phyloP scores from a whole-genome alignment of 1,139 yeast genomes.

The Debaryomyces udenii region DNA sequence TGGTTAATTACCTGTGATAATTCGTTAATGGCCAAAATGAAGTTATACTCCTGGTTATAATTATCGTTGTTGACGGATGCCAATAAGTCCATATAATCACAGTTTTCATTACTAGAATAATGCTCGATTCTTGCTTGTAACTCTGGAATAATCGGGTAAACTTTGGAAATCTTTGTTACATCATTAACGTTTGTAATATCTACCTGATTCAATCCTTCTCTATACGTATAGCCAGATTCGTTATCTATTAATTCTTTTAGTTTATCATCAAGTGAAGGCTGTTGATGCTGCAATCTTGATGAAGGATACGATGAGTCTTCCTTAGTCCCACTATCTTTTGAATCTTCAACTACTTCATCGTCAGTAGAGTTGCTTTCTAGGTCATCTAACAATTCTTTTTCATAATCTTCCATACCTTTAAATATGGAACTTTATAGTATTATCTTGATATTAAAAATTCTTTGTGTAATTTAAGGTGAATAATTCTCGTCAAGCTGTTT shows the following conservation, averaged over 20 bases:
- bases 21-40: conserved; percentile 59
- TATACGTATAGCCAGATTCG: conserved; percentile 16
- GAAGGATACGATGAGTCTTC: no score
- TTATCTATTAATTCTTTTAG: conserved; percentile 17
- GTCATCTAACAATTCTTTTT: conserved; percentile 39
- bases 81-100: conserved; percentile 40
- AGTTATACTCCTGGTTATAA: conserved; percentile 45
- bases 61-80: conserved; percentile 36
- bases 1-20: conserved; percentile 56
- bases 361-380: conserved; percentile 30
- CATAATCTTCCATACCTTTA: conserved; percentile 27
- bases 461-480: conserved; percentile 11
- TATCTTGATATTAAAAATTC: conserved; percentile 1
- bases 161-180: conserved; percentile 24
- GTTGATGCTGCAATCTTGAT: conserved; percentile 1
- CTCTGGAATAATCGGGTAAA: conserved; percentile 30
- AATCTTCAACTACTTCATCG: conserved; percentile 11
- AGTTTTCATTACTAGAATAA: conserved; percentile 27
- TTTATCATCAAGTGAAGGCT: conserved; percentile 15
- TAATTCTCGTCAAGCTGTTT: background rate
- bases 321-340: background rate
- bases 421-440: background rate
- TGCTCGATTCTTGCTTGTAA: conserved; percentile 26
- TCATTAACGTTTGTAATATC: conserved; percentile 23
- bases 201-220: conserved; percentile 17